Base-by-base conservation (phyloP, 169 alveolate species). In the Toxoplasma gondii region DNA sequence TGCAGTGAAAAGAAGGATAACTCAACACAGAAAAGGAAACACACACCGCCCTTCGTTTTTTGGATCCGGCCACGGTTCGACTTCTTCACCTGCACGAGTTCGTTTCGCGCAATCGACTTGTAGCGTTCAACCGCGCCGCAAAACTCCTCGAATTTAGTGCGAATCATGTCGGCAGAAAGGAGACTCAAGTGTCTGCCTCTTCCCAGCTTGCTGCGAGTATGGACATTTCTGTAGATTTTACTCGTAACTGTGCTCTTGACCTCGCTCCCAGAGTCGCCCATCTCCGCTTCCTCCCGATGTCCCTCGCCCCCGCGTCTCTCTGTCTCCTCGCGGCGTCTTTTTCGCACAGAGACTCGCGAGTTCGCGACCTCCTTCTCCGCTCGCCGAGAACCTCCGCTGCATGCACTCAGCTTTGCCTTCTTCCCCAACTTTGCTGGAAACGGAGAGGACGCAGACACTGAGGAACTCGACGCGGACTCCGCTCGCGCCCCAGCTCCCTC, bases 181-280 rank as follows among this genome's bases (percentile, higher is more conserved):
- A 45, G 81, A 12, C 80, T 53, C 39, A 88, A 44, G 80, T 88
- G 92, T 1, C 38, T n/a, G 36, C 83, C 92, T 24, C 82, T 31
- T 0, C 92, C 92, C 39, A 88, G 92, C 53, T 45, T 49, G 83
- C 53, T 54, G 83, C 83, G 9, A 19, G 38, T 64, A n/a, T 34
- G 44, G 0, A 43, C 92, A 39, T 67, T 58, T 12, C 34, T 16
- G 67, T 54, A 88, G 10, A 88, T 64, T n/a, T 58, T 64, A 54
- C 92, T 88, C 16, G 80, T 67, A 36, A 88, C 54, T 58, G 78
- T 88, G 92, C 92, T 88, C 49, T 64, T 88, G 83, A 58, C 36
- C 24, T 67, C 39, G 83, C 92, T 88, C 58, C 92, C 53, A 58
- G 49, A 19, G 64, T 64, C 67, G 92, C 58, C 39, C 36, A 58